phyloP scores from a whole-genome alignment of 2,329 filamentous ascomycete species.

The Scopulariopsis brevicaulis region DNA sequence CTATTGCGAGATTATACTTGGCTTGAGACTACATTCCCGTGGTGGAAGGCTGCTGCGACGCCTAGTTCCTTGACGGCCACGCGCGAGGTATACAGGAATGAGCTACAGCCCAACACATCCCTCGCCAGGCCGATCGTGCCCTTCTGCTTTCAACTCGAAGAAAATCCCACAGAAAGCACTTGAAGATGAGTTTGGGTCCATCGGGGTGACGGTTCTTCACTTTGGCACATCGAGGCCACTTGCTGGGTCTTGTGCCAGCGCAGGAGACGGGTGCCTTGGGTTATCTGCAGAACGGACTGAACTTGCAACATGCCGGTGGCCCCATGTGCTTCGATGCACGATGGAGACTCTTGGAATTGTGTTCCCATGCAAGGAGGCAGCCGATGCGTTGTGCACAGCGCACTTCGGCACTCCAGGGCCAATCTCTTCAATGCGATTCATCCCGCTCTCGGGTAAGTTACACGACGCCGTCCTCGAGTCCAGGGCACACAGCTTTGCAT shows the following conservation, averaged over 20 bases:
- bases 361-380: neutral
- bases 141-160: neutral
- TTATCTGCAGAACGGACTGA: neutral
- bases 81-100: too few relatives aligned
- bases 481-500: neutral
- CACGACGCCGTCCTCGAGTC: neutral
- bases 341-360: neutral
- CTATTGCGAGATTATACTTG: neutral
- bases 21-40: too few relatives aligned
- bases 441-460: neutral
- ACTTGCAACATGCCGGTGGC: neutral
- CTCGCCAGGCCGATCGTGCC: neutral
- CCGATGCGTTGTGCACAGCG: neutral
- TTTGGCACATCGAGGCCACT: neutral
- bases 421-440: too few relatives aligned
- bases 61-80: too few relatives aligned
- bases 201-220: neutral
- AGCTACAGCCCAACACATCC: neutral
- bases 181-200: neutral
- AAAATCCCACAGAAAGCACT: neutral
- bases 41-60: too few relatives aligned
- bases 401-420: neutral
- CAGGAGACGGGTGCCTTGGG: neutral
- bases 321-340: neutral
- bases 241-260: neutral